These are phyloP conservation scores for Sapria himalayana DNA, from an alignment of 345 rosid genomes.

Conservation along the genomic window DNA sequence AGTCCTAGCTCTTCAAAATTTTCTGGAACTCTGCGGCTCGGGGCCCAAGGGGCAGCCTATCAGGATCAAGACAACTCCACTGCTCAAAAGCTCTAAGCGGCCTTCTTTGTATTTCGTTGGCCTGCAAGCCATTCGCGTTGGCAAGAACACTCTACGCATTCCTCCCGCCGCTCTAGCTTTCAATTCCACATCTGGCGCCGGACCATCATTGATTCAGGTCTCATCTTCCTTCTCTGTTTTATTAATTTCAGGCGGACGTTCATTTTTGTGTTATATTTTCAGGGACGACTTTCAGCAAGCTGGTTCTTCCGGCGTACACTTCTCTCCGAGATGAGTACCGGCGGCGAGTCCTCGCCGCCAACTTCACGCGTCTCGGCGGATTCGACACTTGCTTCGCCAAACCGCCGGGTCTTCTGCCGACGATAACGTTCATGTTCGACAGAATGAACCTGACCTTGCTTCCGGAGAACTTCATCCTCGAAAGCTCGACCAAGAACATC, in stretches of 20 bases:
- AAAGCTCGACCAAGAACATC: constrained; percentile 15
- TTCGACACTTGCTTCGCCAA: constrained; percentile 98
- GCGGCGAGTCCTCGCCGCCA: constrained; percentile 23
- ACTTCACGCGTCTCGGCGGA: constrained; percentile 59
- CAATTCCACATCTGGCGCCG: constrained; percentile 58
- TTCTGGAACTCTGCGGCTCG: constrained; percentile 74
- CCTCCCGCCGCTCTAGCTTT: constrained; percentile 52
- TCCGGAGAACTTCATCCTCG: constrained; percentile 13
- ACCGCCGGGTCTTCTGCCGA: too few relatives aligned
- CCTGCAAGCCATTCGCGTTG: constrained; percentile 53
- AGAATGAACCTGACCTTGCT: constrained; percentile 16
- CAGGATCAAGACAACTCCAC: constrained; percentile 55
- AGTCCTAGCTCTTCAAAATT: constrained; percentile 46
- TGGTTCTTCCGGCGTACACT: constrained; percentile 49
- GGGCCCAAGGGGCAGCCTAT: constrained; percentile 59
- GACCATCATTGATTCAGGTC: constrained; percentile 94
- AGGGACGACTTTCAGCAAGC: constrained; percentile 72
- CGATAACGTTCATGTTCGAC: constrained; percentile 14
- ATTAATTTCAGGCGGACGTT: neutral
- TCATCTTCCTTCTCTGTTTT: neutral
- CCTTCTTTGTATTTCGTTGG: constrained; percentile 76
- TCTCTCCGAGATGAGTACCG: constrained; percentile 64
- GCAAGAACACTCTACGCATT: constrained; percentile 43
- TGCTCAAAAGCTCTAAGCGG: constrained; percentile 62
- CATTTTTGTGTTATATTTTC: too few relatives aligned